These are phyloP conservation scores for Globisporangium abappressorium DNA, from an alignment of 352 stramenopile species.

Conservation along the genomic window DNA sequence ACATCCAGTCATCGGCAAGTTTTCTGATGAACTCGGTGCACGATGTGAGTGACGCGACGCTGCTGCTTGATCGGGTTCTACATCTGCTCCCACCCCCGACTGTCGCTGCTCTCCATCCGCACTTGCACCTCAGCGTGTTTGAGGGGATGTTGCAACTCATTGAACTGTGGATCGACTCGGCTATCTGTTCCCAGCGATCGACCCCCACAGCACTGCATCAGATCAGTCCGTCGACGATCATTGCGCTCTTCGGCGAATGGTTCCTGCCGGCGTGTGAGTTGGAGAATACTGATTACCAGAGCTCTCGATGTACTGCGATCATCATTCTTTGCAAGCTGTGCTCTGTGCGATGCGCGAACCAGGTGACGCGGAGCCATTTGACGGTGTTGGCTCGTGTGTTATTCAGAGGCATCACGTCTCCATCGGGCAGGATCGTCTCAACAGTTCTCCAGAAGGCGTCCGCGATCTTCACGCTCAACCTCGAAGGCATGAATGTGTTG, in stretches of 20 bases:
- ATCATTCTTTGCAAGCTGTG: constrained; percentile 79
- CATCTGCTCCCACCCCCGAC: constrained; percentile 76
- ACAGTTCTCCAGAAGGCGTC: constrained; percentile 78
- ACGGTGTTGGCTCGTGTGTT: constrained; percentile 62
- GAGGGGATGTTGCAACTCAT: constrained; percentile 75
- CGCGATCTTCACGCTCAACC: constrained; percentile 71
- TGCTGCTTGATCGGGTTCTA: constrained; percentile 77
- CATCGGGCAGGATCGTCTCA: constrained; percentile 70
- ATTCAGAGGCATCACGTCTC: constrained; percentile 76
- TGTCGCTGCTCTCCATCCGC: constrained; percentile 56
- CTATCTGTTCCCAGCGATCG: constrained; percentile 59
- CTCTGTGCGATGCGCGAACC: constrained; percentile 60
- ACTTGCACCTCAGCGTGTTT: constrained; percentile 68
- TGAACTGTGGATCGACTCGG: constrained; percentile 76
- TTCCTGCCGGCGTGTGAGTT: constrained; percentile 83
- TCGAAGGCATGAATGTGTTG: constrained; percentile 74
- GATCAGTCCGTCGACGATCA: constrained; percentile 79
- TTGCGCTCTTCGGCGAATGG: constrained; percentile 86
- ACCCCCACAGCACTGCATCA: constrained; percentile 55
- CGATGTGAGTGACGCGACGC: constrained; percentile 55
- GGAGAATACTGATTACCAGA: constrained; percentile 64
- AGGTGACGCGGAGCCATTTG: constrained; percentile 59
- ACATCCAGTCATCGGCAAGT: constrained; percentile 64
- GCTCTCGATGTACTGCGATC: constrained; percentile 73
- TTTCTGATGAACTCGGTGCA: constrained; percentile 68